phyloP scores from a whole-genome alignment of 768 basidiomycete genomes.

The Exsudoporus frostii region DNA sequence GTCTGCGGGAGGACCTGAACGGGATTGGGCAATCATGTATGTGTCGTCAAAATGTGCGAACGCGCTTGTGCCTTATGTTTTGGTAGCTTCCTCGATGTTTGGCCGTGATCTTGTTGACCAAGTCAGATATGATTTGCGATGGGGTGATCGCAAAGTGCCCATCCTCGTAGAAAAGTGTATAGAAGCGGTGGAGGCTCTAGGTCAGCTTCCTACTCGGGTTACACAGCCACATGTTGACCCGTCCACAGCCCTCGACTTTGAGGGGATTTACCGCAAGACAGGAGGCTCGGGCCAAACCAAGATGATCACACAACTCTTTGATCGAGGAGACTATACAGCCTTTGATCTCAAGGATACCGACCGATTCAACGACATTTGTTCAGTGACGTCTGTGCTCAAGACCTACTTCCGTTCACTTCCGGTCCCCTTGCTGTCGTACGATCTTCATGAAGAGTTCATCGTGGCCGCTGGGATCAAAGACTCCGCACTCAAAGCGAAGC shows the following conservation, averaged over 20 bases:
- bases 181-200: slow-evolving; percentile 82
- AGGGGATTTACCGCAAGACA: slow-evolving; percentile 97
- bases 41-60: slow-evolving; percentile 1
- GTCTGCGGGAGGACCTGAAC: slow-evolving; percentile 31
- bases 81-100: slow-evolving; percentile 83
- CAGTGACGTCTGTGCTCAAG: slow-evolving; percentile 95
- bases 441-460: slow-evolving; percentile 89
- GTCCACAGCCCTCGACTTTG: slow-evolving; percentile 82
- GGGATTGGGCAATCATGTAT: slow-evolving; percentile 21
- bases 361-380: slow-evolving; percentile 95
- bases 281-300: slow-evolving; percentile 92
- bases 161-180: slow-evolving; percentile 96
- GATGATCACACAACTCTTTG: slow-evolving; percentile 90
- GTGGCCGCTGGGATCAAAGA: slow-evolving; percentile 71
- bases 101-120: slow-evolving; percentile 88
- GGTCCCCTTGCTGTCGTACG: slow-evolving; percentile 84
- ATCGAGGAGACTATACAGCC: slow-evolving; percentile 82
- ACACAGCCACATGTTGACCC: not conserved
- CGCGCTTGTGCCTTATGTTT: slow-evolving; percentile 16
- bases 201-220: slow-evolving; percentile 42
- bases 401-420: slow-evolving; percentile 94
- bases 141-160: slow-evolving; percentile 66
- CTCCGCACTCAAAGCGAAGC: slow-evolving; percentile 49
- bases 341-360: slow-evolving; percentile 88
- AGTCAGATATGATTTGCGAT: slow-evolving; percentile 61